Evolutionary conservation across 2,329 filamentous ascomycete species (phyloP).

Genomic region (Fusarium subtropicale): DNA sequence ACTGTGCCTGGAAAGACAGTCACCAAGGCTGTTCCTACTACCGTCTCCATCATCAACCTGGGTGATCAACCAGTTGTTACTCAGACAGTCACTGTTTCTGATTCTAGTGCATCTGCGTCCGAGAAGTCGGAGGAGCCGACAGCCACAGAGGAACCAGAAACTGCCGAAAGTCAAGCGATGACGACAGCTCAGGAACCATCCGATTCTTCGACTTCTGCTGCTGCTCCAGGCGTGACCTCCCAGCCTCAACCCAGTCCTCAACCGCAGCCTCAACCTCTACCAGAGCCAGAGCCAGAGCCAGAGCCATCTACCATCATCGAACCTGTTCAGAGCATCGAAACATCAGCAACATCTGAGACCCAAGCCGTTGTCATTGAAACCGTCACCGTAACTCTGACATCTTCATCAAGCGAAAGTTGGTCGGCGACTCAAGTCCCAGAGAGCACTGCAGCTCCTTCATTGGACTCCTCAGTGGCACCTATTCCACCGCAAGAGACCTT

Average conservation of each 20-base stretch:
- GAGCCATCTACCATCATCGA: conserved; percentile 14
- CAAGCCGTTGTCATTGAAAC: background rate
- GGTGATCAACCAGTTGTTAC: conserved; percentile 36
- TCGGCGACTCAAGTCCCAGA: conserved; percentile 16
- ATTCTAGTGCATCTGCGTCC: conserved; percentile 18
- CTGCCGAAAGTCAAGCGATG: background rate
- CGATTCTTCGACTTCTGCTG: conserved; percentile 12
- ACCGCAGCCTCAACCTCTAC: conserved; percentile 11
- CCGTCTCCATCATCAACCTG: conserved; percentile 51
- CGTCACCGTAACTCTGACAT: background rate
- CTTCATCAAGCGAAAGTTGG: conserved; percentile 5
- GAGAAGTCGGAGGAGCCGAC: conserved; percentile 18
- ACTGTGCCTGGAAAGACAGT: conserved; percentile 44
- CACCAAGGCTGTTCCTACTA: conserved; percentile 47
- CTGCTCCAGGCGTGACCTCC: conserved; percentile 14
- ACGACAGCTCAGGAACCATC: conserved; percentile 14
- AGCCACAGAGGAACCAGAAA: background rate
- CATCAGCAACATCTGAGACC: background rate
- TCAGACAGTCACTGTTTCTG: conserved; percentile 46
- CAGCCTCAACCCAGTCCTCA: conserved; percentile 15
- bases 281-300: background rate
- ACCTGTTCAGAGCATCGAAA: background rate
- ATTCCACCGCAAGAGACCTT: conserved; percentile 17
- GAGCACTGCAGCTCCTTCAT: conserved; percentile 12
- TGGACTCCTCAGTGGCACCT: conserved; percentile 6